Conservation (phyloP, 2,329 filamentous ascomycete genomes). For the Didymella exigua region DNA sequence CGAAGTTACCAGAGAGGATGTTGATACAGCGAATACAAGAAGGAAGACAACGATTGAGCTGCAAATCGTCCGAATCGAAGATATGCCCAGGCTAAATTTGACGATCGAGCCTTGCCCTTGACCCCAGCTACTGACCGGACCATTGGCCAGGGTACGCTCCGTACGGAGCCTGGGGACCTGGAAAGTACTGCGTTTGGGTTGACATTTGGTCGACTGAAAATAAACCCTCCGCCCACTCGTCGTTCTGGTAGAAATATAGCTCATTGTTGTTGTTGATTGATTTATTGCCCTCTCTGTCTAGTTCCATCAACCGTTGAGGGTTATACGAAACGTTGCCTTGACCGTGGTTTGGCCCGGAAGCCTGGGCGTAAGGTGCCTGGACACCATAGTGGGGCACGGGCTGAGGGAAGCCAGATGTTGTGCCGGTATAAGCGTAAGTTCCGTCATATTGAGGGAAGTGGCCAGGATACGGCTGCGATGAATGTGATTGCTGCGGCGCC, state of each 20-base stretch:
- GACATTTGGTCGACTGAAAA: not conserved
- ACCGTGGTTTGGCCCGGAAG: not conserved
- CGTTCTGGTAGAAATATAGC: not conserved
- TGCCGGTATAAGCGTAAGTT: not conserved
- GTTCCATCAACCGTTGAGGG: not conserved
- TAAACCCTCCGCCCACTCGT: not conserved
- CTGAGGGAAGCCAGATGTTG: not conserved
- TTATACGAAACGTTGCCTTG: not conserved
- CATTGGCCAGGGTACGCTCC: not conserved
- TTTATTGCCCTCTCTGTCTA: constrained; percentile 7
- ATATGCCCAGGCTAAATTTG: too few relatives aligned
- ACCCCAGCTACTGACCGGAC: not conserved
- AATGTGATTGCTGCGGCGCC: constrained; percentile 2
- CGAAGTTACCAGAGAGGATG: not conserved
- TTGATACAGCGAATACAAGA: constrained; percentile 2
- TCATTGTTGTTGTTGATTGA: not conserved
- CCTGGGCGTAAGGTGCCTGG: not conserved
- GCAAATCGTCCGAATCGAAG: not conserved
- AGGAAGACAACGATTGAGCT: not conserved
- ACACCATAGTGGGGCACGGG: not conserved
- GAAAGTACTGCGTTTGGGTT: not conserved
- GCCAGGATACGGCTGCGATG: not conserved
- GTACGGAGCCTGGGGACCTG: not conserved
- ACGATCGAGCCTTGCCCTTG: not conserved
- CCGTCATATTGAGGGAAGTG: not conserved